phyloP scores from a whole-genome alignment of 108 stramenopile genomes.

The Parietichytrium sp. region DNA sequence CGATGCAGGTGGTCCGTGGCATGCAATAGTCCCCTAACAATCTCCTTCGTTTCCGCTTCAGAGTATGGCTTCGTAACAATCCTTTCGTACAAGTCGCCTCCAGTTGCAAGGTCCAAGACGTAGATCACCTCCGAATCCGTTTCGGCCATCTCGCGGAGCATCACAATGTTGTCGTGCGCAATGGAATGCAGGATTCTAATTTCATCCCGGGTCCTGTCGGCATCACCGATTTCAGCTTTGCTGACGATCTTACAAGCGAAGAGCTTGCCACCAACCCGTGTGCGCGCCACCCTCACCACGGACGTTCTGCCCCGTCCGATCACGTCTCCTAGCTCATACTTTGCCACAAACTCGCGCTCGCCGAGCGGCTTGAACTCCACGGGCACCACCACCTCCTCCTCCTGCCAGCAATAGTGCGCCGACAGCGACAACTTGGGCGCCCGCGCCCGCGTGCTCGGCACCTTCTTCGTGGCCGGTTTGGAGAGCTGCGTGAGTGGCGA shows the following conservation, averaged over 20 bases:
- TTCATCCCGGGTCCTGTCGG: constrained; percentile 21
- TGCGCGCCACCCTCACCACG: not conserved
- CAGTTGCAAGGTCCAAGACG: constrained; percentile 67
- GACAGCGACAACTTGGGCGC: not conserved
- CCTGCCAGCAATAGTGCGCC: not conserved
- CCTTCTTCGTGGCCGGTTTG: too few species aligned
- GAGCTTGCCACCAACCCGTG: constrained; percentile 25
- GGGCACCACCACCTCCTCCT: not conserved
- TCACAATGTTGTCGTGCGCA: constrained; percentile 52
- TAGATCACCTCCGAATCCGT: constrained; percentile 37
- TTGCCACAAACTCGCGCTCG: not conserved
- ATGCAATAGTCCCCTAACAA: constrained; percentile 66
- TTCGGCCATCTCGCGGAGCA: constrained; percentile 49
- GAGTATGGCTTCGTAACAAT: constrained; percentile 82
- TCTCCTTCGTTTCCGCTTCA: constrained; percentile 74
- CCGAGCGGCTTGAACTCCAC: not conserved
- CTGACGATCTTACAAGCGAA: constrained; percentile 67
- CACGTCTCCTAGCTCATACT: not conserved
- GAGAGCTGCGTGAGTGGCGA: too few species aligned
- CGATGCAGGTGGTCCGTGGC: constrained; percentile 78
- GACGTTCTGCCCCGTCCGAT: constrained; percentile 8
- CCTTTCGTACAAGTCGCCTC: constrained; percentile 87
- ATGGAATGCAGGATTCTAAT: constrained; percentile 33
- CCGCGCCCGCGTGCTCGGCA: too few species aligned
- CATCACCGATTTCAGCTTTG: constrained; percentile 73